Evolutionary conservation across 2,329 filamentous ascomycete genomes (phyloP), one percentile per base, ranked within the genome.

Genomic region (Dendryphion nanum): DNA sequence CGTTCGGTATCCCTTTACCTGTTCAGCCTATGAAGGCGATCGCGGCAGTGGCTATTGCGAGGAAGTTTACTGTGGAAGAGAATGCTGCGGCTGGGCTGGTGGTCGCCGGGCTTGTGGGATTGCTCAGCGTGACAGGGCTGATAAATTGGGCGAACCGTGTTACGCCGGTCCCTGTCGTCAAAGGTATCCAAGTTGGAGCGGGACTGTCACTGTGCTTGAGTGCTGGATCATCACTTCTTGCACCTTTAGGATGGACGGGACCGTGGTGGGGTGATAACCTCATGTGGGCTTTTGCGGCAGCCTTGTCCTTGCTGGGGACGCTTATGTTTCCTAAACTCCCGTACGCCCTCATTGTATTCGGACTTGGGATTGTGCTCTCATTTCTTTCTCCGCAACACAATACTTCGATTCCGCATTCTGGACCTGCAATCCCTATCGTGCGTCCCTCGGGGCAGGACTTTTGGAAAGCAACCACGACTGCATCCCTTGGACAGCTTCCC

Each of bases 21-120:
- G 89, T 96, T 0, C 90, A 96, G 69, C 90, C 90, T 1, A 85
- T 85, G 82, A 85, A 85, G 75, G 90, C 91, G 24, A 94, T 97
- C 44, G 90, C 90, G 5, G 87, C 90, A 1, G 86, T 94, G 0
- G 88, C 89, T n/a, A 87, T 96, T 41, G 75, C 83, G 5, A 75
- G 80, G 8, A 72, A 72, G 19, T 82, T 87, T 47, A 79, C 79
- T 1, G 74, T 82, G 14, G 78, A 79, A 33, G 78, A 89, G 47
- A 90, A 86, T 29, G 80, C 88, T n/a, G 85, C 86, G 1, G 89
- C 89, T 1, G 91, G 91, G 2, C 78, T 91, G 24, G 85, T 88
- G 41, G 89, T 95, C 21, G 82, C 83, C 2, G 70, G 71, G 5
- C 77, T 84, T 16, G 83, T 96, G 6, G 75, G 91, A 6, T 5